A percentile compares a stretch with the other conserved stretches of the same genome.
Evolutionary conservation across 805 yeast species (phyloP).

Genomic region (Saccharomycopsis sp.): DNA sequence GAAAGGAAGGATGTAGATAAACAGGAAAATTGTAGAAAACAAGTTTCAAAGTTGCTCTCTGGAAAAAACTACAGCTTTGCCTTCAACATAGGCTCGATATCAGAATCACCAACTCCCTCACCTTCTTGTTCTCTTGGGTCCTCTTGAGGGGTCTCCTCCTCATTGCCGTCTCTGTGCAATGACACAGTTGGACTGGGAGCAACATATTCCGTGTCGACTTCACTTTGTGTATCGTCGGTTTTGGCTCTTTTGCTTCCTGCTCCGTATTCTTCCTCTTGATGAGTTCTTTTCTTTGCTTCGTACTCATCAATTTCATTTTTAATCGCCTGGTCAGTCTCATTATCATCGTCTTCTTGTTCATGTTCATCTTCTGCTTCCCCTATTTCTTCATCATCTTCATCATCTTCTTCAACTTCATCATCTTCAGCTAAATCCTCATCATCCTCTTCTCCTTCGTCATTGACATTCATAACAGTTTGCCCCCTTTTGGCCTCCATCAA

Average conservation of each 20-base stretch:
- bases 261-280: too few species aligned
- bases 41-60: too few species aligned
- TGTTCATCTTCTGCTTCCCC: neutral
- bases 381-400: neutral
- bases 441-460: constrained; percentile 17
- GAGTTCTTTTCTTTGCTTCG: too few species aligned
- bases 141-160: too few species aligned
- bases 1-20: neutral
- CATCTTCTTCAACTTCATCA: constrained; percentile 3
- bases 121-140: too few species aligned
- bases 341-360: constrained; percentile 3
- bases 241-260: neutral
- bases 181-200: too few species aligned
- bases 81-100: neutral
- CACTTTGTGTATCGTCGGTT: neutral
- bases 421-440: constrained; percentile 21
- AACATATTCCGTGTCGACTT: neutral
- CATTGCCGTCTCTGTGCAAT: too few species aligned
- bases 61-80: too few species aligned
- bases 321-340: constrained; percentile 11
- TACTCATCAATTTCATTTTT: neutral
- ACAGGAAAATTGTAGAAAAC: neutral
- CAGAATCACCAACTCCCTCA: too few species aligned
- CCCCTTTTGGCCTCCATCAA: neutral
- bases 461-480: neutral